Evolutionary conservation across 345 rosid genomes (phyloP), one percentile per base, ranked within the genome.

Genomic region (Anacardium occidentale): DNA sequence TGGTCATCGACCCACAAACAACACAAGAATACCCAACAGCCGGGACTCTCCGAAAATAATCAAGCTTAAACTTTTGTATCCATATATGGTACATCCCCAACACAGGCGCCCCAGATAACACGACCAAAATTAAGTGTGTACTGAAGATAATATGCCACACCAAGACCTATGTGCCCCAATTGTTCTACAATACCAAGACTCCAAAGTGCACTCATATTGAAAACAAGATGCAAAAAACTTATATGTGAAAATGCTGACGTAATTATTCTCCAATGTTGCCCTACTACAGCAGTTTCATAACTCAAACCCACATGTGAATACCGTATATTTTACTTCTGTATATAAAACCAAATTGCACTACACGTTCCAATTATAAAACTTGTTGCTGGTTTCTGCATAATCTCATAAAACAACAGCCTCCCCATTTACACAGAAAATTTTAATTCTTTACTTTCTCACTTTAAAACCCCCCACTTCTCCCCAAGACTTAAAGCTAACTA

Each of bases 11-110:
- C 62, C 98, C 99, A 64, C 92, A 95, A 18, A 92, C 99, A 79
- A 95, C 99, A 65, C 99, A 92, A 68, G 99, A 95, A 79, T 95
- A 95, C 3, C 99, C 99, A 68, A 95, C 99, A 71, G 98, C 98
- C 0, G 96, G 91, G 73, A 95, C 98, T 70, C 99, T 88, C 62
- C 89, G 75, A 62, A 95, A 95, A 85, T 92, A 91, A 34, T 91
- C 97, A 9, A 95, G 20, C 83, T 92, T 92, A 74, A 95, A 92
- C 52, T 82, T 84, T 25, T 77, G 87, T 65, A 95, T 92, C 66
- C 92, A 57, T 50, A 92, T n/a, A 83, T 85, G 94, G 69, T 92
- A 95, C 78, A 89, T 79, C 50, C 89, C 98, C 79, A 95, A 74
- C 11, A 91, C 97, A 25, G 92, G 82, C 52, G 81, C 51, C 45